These are phyloP conservation scores for Elongisporangium anandrum DNA, from an alignment of 352 stramenopile species.

Conservation along the genomic window DNA sequence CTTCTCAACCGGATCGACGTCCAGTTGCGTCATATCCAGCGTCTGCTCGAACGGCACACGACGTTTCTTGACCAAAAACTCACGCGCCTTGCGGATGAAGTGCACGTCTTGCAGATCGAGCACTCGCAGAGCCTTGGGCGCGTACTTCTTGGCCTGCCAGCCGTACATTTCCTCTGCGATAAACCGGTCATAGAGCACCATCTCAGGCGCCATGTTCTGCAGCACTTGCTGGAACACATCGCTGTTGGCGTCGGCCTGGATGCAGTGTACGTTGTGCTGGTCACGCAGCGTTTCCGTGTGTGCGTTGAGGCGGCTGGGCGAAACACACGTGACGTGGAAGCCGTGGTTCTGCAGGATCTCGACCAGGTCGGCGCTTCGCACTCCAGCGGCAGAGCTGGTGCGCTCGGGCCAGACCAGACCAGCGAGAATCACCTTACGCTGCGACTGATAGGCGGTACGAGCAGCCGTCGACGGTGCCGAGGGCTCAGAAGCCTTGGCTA, in stretches of 20 bases:
- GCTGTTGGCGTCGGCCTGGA: conserved; percentile 71
- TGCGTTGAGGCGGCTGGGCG: conserved; percentile 71
- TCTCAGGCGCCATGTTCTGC: conserved; percentile 44
- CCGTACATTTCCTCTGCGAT: conserved; percentile 86
- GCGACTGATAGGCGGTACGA: not conserved
- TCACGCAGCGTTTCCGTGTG: conserved; percentile 45
- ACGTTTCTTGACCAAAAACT: conserved; percentile 70
- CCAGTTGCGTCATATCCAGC: conserved; percentile 26
- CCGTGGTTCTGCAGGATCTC: conserved; percentile 52
- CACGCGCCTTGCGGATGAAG: conserved; percentile 80
- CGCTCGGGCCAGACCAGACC: conserved; percentile 84
- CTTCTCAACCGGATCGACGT: conserved; percentile 53
- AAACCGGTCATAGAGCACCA: conserved; percentile 82
- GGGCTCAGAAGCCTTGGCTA: conserved; percentile 1
- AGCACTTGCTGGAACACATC: conserved; percentile 64
- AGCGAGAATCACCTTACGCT: conserved; percentile 47
- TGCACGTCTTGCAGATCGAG: conserved; percentile 94
- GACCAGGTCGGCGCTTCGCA: conserved; percentile 78
- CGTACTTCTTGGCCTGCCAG: conserved; percentile 72
- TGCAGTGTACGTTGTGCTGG: conserved; percentile 47
- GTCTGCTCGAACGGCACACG: conserved; percentile 30
- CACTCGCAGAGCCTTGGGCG: conserved; percentile 76
- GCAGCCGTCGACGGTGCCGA: not conserved
- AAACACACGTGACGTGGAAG: conserved; percentile 71
- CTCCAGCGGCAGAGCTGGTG: conserved; percentile 84